A percentile compares a stretch with the other conserved stretches of the same genome.
These are phyloP conservation scores for Aspergillus japonicus DNA, from an alignment of 2,329 filamentous ascomycete species.

Conservation along the genomic window DNA sequence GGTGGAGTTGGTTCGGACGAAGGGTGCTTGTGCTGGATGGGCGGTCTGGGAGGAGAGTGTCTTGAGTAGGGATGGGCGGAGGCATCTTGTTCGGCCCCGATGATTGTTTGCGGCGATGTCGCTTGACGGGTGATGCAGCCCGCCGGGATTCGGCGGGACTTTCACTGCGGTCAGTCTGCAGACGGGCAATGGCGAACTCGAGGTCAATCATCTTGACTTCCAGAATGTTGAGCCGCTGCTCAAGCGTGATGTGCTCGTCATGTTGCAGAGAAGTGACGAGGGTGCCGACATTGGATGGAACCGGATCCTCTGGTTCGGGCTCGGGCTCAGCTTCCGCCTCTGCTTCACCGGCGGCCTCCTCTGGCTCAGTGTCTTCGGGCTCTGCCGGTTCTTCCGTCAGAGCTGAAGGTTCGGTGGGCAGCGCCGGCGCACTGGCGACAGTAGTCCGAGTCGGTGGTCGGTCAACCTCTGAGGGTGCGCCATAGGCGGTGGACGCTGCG, in stretches of 20 bases:
- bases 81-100: constrained; percentile 10
- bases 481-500: constrained; percentile 36
- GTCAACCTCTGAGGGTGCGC: constrained; percentile 27
- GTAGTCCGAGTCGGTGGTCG: constrained; percentile 31
- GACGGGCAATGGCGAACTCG: constrained; percentile 50
- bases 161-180: constrained; percentile 39
- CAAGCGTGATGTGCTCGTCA: constrained; percentile 41
- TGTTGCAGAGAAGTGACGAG: constrained; percentile 42
- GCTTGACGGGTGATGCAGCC: constrained; percentile 14
- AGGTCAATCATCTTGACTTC: constrained; percentile 53
- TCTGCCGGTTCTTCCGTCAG: background rate
- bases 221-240: constrained; percentile 49
- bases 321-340: constrained; percentile 1
- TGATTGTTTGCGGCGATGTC: constrained; percentile 18
- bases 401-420: constrained; percentile 22
- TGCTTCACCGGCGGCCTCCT: constrained; percentile 16
- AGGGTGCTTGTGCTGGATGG: constrained; percentile 34
- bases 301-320: constrained; percentile 20
- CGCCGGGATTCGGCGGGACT: constrained; percentile 19
- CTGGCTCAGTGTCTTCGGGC: background rate
- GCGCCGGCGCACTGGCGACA: constrained; percentile 26
- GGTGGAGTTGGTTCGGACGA: constrained; percentile 33
- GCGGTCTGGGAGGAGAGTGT: constrained; percentile 20
- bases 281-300: constrained; percentile 38
- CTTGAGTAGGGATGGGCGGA: background rate